Base-by-base conservation (phyloP, 768 basidiomycete genomes). In the Paxillus rubicundulus region DNA sequence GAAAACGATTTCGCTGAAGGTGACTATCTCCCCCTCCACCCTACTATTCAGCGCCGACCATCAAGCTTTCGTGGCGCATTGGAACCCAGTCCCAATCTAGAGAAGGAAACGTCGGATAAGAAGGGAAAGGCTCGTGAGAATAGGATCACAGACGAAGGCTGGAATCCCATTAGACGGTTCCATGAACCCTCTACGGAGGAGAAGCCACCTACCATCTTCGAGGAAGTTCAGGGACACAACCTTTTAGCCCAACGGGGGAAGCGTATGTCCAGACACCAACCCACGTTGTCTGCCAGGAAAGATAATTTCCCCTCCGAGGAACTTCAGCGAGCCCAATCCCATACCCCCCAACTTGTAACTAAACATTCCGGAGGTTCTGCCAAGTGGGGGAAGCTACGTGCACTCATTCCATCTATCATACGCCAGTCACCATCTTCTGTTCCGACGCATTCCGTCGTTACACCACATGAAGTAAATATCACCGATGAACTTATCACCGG, bases 401-500 rank as follows among this genome's bases (percentile, higher is more conserved):
- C 85, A 10, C 70, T 90, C 32, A 61, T 92, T 13, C 86, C 89
- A 13, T 74, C 77, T 27, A 70, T 87, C 46, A 73, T 71, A 36
- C 59, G 59, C 61, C 61, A 73, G 66, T 39, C 72, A 65, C 40
- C 69, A 67, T 41, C 67, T 65, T 16, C 57, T 59, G 63, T 72
- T 7, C 64, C 70, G 5, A 27, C 74, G 2, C 77, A 80, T 21
- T 79, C 84, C 7, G 74, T 75, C 21, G 76, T 85, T 21, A 68
- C 79, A 1, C 72, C 81, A 1, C 67, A 74, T 3, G 68, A 76
- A 5, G 86, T 91, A 30, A 88, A 88, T 61, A 86, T 92, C 47
- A 87, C 81, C 5, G 89, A 92, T 57, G 91, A 92, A 59, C 81
- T 92, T 41, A 86, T 90, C 13, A 79, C 83, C 2, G 87, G 90